Evolutionary conservation across 2,329 filamentous ascomycete genomes (phyloP).

Genomic region (Huntiella abstrusa): DNA sequence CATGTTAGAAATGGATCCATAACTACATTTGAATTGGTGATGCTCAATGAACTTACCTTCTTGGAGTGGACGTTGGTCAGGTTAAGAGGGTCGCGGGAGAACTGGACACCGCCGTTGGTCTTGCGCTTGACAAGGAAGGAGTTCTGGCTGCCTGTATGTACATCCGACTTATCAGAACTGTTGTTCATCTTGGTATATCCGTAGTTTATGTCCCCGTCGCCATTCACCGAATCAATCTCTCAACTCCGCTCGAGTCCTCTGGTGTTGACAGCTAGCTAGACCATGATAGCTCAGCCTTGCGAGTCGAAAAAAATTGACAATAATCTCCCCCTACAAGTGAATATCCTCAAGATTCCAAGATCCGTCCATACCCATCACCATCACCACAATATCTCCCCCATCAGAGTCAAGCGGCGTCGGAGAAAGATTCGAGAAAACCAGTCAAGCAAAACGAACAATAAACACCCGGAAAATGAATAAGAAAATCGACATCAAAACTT

Average conservation of each 20-base stretch:
- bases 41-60: constrained; percentile 42
- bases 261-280: neutral
- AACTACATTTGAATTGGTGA: neutral
- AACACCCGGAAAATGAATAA: neutral
- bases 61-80: constrained; percentile 76
- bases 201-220: neutral
- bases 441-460: neutral
- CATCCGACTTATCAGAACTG: constrained; percentile 6
- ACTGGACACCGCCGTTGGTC: constrained; percentile 58
- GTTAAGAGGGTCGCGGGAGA: constrained; percentile 92
- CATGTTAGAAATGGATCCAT: constrained; percentile 19
- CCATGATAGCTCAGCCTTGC: neutral
- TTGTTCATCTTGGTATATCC: neutral
- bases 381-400: neutral
- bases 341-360: neutral
- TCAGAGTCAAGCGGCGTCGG: neutral
- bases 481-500: constrained; percentile 30
- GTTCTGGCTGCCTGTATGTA: constrained; percentile 59
- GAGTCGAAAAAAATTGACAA: constrained; percentile 2
- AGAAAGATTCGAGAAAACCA: neutral
- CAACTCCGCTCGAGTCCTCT: neutral
- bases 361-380: neutral
- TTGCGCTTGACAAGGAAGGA: constrained; percentile 84
- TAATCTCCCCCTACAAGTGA: constrained; percentile 1
- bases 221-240: neutral